Base-by-base conservation (phyloP, 805 yeast species). In the Schizosaccharomyces japonicus region DNA sequence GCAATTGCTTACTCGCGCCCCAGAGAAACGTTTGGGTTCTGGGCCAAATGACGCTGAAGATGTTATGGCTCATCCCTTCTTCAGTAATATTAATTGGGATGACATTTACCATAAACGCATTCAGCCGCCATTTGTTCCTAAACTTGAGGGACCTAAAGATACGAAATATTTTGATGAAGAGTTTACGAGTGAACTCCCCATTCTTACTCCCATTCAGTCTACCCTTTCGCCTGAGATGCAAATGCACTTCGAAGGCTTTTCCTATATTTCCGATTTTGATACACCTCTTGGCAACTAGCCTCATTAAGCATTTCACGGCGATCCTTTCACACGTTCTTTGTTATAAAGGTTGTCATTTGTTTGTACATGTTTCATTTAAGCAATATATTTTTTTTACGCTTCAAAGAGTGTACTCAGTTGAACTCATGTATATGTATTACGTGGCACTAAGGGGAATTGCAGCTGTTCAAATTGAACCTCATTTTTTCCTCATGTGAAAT, bases 181-280 rank as follows among this genome's bases (percentile, higher is more conserved):
- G 60, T 90, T 90, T 59, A 90, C 98, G 0, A 74, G 84, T 0
- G 95, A 90, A 57, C 79, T 90, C 31, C 95, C 96, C 31, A 78
- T 93, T 47, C 69, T 87, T 62, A 90, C 98, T 1, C 98, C 98
- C 1, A 85, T 90, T 45, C 87, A 83, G 51, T 78, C 94, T 28
- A 76, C 80, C 5, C 68, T 90, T 57, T 78, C 90, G 11, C 74
- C 90, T 1, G 73, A 77, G 26, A 78, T 80, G 75, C 98, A 90
- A 68, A 95, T 90, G 57, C 92, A 83, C 65, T 90, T 90, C 72
- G 75, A 96, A 56, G 98, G 98, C 3, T 90, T 90, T 65, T 83
- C 95, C 1, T 87, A 84, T 61, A 74, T 80, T 56, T 72, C 79
- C 27, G 84, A 36, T 17, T 25, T 19, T 36, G 42, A 36, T 36